Base-by-base conservation (phyloP, 2,329 filamentous ascomycete genomes). In the Alternaria hordeiaustralica region DNA sequence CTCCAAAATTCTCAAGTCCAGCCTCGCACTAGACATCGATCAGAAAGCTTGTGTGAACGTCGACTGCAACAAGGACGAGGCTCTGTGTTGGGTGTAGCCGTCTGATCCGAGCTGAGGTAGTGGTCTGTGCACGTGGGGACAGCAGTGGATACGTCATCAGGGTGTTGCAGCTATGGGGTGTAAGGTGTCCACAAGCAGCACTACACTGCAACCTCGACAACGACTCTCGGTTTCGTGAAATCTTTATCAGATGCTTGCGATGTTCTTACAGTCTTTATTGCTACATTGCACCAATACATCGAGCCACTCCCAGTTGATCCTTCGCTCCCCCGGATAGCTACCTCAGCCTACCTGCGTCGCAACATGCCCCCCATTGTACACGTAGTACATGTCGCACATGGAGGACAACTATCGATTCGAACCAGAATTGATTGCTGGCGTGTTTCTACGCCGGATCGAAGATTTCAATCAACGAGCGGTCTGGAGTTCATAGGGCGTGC, bases 41-140 rank as follows among this genome's bases (percentile, higher is more conserved):
- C 41, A 15, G 10, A 60, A 56, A 60, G 58, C 58, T 60, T 60
- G 12, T 60, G n/a, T 30, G 43, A 60, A 60, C 28, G 28, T 26
- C 30, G 6, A n/a, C 44, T 56, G n/a, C 43, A 47, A 43, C 44
- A 30, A 55, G 9, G 7, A n/a, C 30, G 28, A 53, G 28, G 30
- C 49, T 53, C 49, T 25, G 1, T 25, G 49, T 53, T 36, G 49
- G 49, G 49, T 53, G 49, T 8, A 21, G 30, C 49, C 28, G 49
- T 51, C 30, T 53, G 28, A 23, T 53, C 49, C 45, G 18, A 55
- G 45, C 26, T 41, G 20, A 51, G 23, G 2, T 26, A n/a, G 49
- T 53, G 58, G 58, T 61, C 58, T 23, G 58, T 61, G 58, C 58
- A 15, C 18, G 5, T 12, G 5, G 2, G 49, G 15, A 41, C 30